phyloP scores from a whole-genome alignment of 2,329 filamentous ascomycete species.

The Exophiala sp. region DNA sequence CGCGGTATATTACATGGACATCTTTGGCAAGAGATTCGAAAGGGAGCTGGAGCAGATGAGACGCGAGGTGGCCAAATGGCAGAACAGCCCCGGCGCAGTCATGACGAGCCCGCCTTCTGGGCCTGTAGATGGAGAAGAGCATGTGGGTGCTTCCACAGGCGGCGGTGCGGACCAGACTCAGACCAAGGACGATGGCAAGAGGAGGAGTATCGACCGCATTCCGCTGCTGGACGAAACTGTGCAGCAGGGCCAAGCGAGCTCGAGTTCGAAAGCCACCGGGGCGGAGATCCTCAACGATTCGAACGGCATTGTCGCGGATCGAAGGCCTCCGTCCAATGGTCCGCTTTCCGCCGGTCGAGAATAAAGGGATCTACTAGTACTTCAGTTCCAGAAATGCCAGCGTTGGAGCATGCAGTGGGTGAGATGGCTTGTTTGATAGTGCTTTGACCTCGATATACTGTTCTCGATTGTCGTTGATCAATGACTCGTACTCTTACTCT shows the following conservation, averaged over 20 bases:
- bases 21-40: slow-evolving; percentile 94
- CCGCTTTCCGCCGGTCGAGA: neutral
- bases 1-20: slow-evolving; percentile 95
- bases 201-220: slow-evolving; percentile 23
- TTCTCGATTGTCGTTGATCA: no score
- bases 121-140: slow-evolving; percentile 10
- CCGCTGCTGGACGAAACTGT: slow-evolving; percentile 24
- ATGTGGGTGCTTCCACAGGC: neutral
- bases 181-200: slow-evolving; percentile 12
- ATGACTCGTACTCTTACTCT: no score
- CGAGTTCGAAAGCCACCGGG: slow-evolving; percentile 6
- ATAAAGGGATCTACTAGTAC: neutral
- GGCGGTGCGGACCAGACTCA: neutral
- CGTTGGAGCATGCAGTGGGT: neutral
- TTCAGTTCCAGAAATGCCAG: neutral
- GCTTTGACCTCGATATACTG: no score
- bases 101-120: slow-evolving; percentile 19
- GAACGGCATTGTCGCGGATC: slow-evolving; percentile 7
- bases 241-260: slow-evolving; percentile 10
- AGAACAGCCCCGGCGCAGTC: slow-evolving; percentile 47
- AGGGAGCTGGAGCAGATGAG: slow-evolving; percentile 88
- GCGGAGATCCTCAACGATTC: slow-evolving; percentile 18
- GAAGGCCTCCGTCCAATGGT: neutral
- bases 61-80: slow-evolving; percentile 84
- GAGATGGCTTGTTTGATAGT: no score